Base-by-base conservation (phyloP, 2,329 filamentous ascomycete genomes). In the Venturia asperata region DNA sequence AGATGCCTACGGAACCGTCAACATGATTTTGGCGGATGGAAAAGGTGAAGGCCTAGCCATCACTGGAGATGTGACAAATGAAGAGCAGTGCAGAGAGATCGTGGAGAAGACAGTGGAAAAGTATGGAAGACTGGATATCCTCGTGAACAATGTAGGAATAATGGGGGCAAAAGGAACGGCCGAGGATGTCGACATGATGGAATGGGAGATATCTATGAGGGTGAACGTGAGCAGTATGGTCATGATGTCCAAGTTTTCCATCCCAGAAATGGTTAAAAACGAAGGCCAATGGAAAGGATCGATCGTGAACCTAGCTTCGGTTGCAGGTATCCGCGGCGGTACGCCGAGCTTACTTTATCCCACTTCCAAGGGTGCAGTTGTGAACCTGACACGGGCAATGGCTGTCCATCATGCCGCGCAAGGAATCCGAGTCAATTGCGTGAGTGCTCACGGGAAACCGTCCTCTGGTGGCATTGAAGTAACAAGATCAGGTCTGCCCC, bases 141-240 rank as follows among this genome's bases (percentile, higher is more conserved):
- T 89, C 0, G 76, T 88, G 43, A 88, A 88, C 70, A 85, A 84
- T 65, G 86, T 89, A 1, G 87, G 87, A 0, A 76, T 88, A 24
- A 78, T 79, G 4, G 87, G 87, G 0, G 80, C 85, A 0, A 65
- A 74, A 1, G 87, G 87, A 0, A 86, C 82, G 1, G 85, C 85
- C 0, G 77, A 84, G 1, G 82, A 85, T 0, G 82, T 87, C 0
- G 83, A 88, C 69, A 81, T 86, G 77, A 78, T 72, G 0, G 76
- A 78, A 13, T 89, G 84, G 84, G 77, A 81, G 0, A 78, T 77
- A 62, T 79, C 81, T 0, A 77, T 89, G 64, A 79, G 85, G 56
- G 75, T 87, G 60, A 89, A 89, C 69, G 83, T 89, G 4, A 80
- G 80, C 5, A 85, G 82, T 69, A 88, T 88, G 85, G 81, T 88